phyloP scores from a whole-genome alignment of 306 rosid genomes.

The Castanea mollissima region DNA sequence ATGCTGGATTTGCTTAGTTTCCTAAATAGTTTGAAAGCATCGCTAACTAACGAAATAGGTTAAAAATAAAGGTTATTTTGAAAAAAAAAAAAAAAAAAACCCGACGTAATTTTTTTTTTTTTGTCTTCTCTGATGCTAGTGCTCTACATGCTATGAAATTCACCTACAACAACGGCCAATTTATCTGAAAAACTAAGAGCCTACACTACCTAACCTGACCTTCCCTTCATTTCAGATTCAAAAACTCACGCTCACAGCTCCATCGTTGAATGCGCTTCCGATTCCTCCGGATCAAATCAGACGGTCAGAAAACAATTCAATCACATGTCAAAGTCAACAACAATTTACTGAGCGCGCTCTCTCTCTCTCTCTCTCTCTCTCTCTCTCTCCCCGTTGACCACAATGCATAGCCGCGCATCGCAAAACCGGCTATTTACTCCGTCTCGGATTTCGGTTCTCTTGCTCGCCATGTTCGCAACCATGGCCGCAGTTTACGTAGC shows the following conservation, averaged over 20 bases:
- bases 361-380: not conserved
- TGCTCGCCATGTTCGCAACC: constrained; percentile 54
- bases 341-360: constrained; percentile 12
- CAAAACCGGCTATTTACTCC: constrained; percentile 54
- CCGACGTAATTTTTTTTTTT: no score
- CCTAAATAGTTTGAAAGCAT: no score
- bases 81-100: no score
- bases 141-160: no score
- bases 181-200: no score
- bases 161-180: no score
- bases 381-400: not conserved
- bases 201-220: not conserved
- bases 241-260: not conserved
- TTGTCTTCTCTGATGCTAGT: no score
- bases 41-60: no score
- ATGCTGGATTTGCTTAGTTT: no score
- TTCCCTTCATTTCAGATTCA: not conserved
- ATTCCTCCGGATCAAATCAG: constrained; percentile 39
- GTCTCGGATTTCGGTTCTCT: constrained; percentile 46
- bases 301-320: not conserved
- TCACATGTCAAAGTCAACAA: constrained; percentile 9
- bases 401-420: constrained; percentile 61
- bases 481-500: constrained; percentile 74
- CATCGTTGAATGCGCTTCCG: not conserved
- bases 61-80: no score